A percentile compares a stretch with the other conserved stretches of the same genome.
Conservation (phyloP, 2,329 filamentous ascomycete species). For the Clathrospora elynae region DNA sequence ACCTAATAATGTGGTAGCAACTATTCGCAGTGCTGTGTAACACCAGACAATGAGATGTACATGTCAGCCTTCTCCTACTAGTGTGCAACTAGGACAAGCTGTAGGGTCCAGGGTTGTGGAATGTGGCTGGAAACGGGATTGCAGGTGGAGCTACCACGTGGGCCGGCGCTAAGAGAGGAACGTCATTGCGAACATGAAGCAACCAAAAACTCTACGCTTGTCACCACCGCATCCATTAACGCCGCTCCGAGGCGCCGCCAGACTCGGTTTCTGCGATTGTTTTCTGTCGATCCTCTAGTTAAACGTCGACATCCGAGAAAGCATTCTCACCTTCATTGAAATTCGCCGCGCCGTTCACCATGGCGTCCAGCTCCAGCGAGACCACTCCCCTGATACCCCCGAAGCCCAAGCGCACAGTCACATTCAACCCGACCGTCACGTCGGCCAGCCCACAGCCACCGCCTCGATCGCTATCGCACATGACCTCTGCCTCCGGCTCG, state of each 20-base stretch:
- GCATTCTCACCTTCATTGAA: constrained; percentile 1
- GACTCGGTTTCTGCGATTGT: constrained; percentile 9
- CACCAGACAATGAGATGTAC: no score
- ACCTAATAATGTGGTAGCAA: no score
- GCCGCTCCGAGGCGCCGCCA: constrained; percentile 21
- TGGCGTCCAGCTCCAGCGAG: constrained; percentile 46
- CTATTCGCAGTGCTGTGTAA: no score
- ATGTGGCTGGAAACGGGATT: no score
- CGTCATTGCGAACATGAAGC: constrained; percentile 23
- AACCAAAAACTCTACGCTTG: constrained; percentile 14
- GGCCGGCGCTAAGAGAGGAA: no score
- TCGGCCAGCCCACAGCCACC: constrained; percentile 50
- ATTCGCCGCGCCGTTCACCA: constrained; percentile 16
- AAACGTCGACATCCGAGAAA: neutral
- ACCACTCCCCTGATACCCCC: constrained; percentile 42
- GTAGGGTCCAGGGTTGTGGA: no score
- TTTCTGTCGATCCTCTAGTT: constrained; percentile 4
- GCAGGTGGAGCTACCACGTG: no score
- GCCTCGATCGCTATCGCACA: constrained; percentile 39
- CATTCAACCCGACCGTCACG: constrained; percentile 71
- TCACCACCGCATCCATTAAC: constrained; percentile 16
- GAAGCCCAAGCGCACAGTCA: constrained; percentile 67
- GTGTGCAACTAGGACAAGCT: no score
- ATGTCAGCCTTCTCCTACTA: no score
- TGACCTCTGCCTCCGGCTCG: constrained; percentile 35